Evolutionary conservation across 306 rosid species (phyloP).

Genomic region (Lathyrus aphaca): DNA sequence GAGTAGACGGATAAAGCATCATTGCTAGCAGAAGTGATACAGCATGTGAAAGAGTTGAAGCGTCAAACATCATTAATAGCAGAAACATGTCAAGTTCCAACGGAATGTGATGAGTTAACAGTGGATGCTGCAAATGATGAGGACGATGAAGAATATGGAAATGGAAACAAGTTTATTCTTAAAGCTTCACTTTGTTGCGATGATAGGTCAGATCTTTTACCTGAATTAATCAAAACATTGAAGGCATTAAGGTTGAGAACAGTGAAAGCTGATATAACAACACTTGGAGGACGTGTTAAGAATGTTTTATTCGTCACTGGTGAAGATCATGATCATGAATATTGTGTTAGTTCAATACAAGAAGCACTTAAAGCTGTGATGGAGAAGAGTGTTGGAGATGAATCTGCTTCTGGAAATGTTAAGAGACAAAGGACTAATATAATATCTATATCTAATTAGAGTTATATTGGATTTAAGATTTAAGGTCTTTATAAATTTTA

Average conservation of each 20-base stretch:
- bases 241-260: conserved; percentile 75
- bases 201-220: conserved; percentile 82
- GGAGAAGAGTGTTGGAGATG: conserved; percentile 73
- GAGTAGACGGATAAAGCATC: conserved; percentile 92
- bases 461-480: conserved; percentile 17
- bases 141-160: conserved; percentile 50
- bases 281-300: conserved; percentile 90
- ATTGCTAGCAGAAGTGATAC: conserved; percentile 88
- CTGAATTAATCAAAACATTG: conserved; percentile 78
- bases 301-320: conserved; percentile 80
- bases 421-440: conserved; percentile 90
- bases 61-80: conserved; percentile 81
- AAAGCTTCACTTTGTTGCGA: conserved; percentile 93
- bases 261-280: conserved; percentile 85
- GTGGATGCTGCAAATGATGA: conserved; percentile 56
- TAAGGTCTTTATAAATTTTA: conserved; percentile 57
- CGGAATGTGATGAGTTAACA: conserved; percentile 75
- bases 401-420: conserved; percentile 62
- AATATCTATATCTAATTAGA: conserved; percentile 56
- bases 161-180: conserved; percentile 66
- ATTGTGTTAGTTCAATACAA: conserved; percentile 71
- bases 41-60: conserved; percentile 90
- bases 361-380: conserved; percentile 87
- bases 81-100: conserved; percentile 80
- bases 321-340: conserved; percentile 56